A percentile compares a stretch with the other conserved stretches of the same genome.
Evolutionary conservation across 345 rosid species (phyloP).

Genomic region (Triadica sebifera): DNA sequence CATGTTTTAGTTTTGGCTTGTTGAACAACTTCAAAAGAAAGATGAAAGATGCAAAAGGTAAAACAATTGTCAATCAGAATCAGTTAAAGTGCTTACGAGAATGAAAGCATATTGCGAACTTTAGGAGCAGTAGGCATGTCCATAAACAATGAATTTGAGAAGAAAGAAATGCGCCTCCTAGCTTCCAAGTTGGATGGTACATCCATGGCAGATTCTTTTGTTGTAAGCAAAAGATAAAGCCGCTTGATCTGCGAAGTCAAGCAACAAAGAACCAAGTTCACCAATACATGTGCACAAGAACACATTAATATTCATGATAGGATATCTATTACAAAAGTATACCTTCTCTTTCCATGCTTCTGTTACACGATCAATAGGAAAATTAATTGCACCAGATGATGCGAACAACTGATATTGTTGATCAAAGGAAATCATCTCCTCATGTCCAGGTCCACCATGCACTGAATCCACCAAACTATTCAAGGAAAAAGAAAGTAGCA

Average conservation of each 20-base stretch:
- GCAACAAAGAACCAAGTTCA: neutral
- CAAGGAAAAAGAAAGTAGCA: conserved; percentile 14
- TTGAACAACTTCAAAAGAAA: neutral
- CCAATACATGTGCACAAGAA: neutral
- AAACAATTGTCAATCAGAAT: neutral
- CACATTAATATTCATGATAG: neutral
- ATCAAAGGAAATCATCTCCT: conserved; percentile 55
- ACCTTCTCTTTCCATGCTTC: conserved; percentile 99
- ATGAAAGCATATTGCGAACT: conserved; percentile 99
- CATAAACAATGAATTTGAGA: conserved; percentile 98
- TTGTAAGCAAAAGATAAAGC: conserved; percentile 74
- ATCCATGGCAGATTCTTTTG: conserved; percentile 99
- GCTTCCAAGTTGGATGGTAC: conserved; percentile 99
- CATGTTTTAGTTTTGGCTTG: neutral
- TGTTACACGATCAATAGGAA: conserved; percentile 64
- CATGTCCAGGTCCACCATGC: conserved; percentile 72
- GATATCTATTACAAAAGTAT: conserved; percentile 11
- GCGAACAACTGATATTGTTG: conserved; percentile 78
- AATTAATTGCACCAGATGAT: conserved; percentile 80
- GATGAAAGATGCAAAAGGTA: neutral
- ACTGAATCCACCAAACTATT: conserved; percentile 66
- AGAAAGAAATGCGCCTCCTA: conserved; percentile 93
- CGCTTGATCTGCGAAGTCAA: conserved; percentile 58
- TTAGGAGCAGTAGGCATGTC: conserved; percentile 94
- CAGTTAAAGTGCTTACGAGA: conserved; percentile 70